These are phyloP conservation scores for Tuber calosporum DNA, from an alignment of 495 filamentous ascomycete species.

Conservation along the genomic window DNA sequence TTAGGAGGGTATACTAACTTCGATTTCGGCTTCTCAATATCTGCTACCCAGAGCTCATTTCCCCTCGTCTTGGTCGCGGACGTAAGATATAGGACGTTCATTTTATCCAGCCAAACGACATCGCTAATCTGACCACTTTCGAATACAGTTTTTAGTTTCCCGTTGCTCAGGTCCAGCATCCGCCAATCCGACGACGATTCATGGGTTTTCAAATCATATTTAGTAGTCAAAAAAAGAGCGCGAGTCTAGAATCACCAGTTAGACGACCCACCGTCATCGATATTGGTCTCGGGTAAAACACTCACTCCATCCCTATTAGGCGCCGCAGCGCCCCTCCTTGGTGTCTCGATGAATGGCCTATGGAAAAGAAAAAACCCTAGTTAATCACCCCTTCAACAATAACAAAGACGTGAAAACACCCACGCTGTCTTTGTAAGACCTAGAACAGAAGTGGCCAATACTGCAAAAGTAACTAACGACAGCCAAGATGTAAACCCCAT, in stretches of 20 bases:
- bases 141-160: conserved; percentile 58
- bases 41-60: conserved; percentile 54
- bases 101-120: conserved; percentile 36
- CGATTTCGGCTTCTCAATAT: conserved; percentile 44
- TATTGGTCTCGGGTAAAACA: not conserved
- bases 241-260: conserved; percentile 25
- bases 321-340: conserved; percentile 65
- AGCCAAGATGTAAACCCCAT: not conserved
- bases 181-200: conserved; percentile 64
- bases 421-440: not conserved
- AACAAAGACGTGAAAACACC: not conserved
- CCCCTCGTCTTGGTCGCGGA: conserved; percentile 23
- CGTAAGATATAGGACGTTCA: conserved; percentile 26
- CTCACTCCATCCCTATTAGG: conserved; percentile 52
- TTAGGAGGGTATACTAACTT: conserved; percentile 24
- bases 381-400: not conserved
- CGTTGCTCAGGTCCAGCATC: conserved; percentile 63
- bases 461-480: not conserved
- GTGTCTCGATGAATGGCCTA: conserved; percentile 62
- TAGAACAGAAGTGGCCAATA: not conserved
- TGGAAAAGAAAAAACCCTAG: not conserved
- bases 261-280: not conserved
- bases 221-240: conserved; percentile 45
- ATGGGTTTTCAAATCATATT: conserved; percentile 78
- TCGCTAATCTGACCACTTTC: conserved; percentile 46